Evolutionary conservation across 2,329 filamentous ascomycete genomes (phyloP).

Genomic region (Ceratocystiopsis minuta): DNA sequence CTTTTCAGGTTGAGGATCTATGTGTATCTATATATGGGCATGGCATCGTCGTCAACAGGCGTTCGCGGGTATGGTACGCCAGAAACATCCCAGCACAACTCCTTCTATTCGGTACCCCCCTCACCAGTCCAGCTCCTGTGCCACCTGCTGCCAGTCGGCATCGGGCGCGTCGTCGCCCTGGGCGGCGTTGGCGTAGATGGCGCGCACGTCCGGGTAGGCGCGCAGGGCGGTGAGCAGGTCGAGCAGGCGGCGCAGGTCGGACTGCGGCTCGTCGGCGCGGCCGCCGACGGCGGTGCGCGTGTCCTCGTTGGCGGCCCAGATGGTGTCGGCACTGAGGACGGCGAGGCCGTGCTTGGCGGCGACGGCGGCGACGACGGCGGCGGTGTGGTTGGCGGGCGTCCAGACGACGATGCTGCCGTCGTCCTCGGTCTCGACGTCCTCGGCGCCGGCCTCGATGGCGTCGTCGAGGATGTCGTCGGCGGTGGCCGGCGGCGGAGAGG

Average conservation of each 20-base stretch:
- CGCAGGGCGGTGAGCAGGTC: constrained; percentile 41
- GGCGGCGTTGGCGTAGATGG: constrained; percentile 55
- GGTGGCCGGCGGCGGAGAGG: no score
- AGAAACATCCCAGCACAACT: neutral
- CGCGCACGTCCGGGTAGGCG: constrained; percentile 57
- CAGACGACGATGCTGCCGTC: constrained; percentile 52
- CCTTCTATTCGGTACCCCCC: neutral
- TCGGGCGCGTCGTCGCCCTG: constrained; percentile 25
- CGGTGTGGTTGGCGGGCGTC: constrained; percentile 48
- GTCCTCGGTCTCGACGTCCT: constrained; percentile 46
- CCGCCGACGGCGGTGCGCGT: constrained; percentile 48
- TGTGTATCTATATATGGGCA: neutral
- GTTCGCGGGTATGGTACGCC: neutral
- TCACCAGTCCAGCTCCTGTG: constrained; percentile 30
- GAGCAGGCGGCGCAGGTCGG: constrained; percentile 34
- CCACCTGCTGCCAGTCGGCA: constrained; percentile 29
- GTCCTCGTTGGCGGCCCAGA: constrained; percentile 72
- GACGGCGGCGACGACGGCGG: constrained; percentile 45
- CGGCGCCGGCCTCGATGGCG: constrained; percentile 68
- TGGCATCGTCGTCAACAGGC: no score
- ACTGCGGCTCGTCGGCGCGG: constrained; percentile 27
- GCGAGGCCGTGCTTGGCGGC: constrained; percentile 42
- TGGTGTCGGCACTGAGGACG: constrained; percentile 58
- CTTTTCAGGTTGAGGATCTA: neutral
- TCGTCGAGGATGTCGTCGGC: constrained; percentile 64